Evolutionary conservation across 345 rosid genomes (phyloP).

Genomic region (Populus alba): DNA sequence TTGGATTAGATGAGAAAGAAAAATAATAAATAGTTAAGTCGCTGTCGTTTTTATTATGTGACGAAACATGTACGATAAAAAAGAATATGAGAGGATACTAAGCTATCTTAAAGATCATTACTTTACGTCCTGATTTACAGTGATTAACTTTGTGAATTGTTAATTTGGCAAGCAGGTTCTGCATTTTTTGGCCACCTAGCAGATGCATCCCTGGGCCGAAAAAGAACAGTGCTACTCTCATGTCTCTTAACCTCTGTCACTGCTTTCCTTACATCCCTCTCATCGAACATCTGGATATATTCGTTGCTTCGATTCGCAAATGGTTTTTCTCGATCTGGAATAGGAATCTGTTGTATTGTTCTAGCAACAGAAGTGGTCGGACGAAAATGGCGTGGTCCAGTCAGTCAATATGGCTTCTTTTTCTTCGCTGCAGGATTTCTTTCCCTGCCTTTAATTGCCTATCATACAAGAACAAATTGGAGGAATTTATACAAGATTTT

Average conservation of each 20-base stretch:
- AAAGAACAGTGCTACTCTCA: conserved; percentile 47
- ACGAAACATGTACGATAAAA: too few species aligned
- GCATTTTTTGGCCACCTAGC: conserved; percentile 55
- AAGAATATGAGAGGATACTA: too few species aligned
- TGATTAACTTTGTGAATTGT: not conserved
- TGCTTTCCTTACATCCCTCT: conserved; percentile 58
- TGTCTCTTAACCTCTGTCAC: conserved; percentile 52
- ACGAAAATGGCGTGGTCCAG: conserved; percentile 71
- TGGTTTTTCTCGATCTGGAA: conserved; percentile 59
- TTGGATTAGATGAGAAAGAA: too few species aligned
- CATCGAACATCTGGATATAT: conserved; percentile 67
- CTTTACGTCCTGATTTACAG: not conserved
- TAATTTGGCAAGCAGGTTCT: conserved; percentile 42
- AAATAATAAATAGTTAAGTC: too few species aligned
- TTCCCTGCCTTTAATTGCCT: conserved; percentile 62
- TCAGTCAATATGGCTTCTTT: conserved; percentile 73
- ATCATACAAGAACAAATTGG: conserved; percentile 56
- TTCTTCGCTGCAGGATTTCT: conserved; percentile 67
- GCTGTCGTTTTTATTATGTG: too few species aligned
- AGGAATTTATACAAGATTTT: conserved; percentile 48
- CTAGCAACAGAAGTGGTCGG: conserved; percentile 68
- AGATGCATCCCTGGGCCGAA: conserved; percentile 59
- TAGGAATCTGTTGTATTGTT: conserved; percentile 67
- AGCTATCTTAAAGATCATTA: too few species aligned
- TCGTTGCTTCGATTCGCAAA: conserved; percentile 60